Evolutionary conservation across 176 grass and related monocot species (phyloP), one percentile per base, ranked within the genome.

Genomic region (Saccharum officinarum): DNA sequence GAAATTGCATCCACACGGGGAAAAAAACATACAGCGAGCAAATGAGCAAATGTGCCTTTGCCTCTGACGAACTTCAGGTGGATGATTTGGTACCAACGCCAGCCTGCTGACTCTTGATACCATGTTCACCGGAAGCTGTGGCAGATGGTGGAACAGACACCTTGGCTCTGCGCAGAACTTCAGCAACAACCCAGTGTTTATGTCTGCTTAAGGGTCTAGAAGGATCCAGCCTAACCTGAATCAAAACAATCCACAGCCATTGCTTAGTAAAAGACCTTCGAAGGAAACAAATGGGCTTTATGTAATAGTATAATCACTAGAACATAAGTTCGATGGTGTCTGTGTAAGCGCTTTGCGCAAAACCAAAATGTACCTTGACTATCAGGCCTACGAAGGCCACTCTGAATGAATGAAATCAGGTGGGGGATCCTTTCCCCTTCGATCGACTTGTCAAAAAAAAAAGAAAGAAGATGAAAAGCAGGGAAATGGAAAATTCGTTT

Each of bases 151-250:
- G 83, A 52, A 88, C 80, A 83, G 92, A 92, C 42, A 93, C n/a
- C 90, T 89, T 95, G 31, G 92, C 95, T 88, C 87, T 95, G 9
- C 77, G 89, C 86, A 98, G 83, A 77, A 95, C 88, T 80, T 98
- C 91, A 31, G 93, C 91, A 64, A 95, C 91, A 46, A 89, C 83
- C 91, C 87, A 95, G 45, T 93, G 85, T 77, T 94, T 98, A 54
- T 57, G 84, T 90, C 85, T 94, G 91, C 95, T 98, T 79, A 95
- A 82, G 33, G 95, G 95, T 83, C 95, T 92, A 39, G 89, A 95
- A 80, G 85, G 82, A 87, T 98, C 91, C 87, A 99, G 73, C 37
- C 81, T 92, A 69, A 99, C 90, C 93, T 96, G 92, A 62, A 84
- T 40, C 67, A 4, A 75, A 13, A 86, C 67, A 71, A 71, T 55